Evolutionary conservation across 345 rosid genomes (phyloP), one percentile per base, ranked within the genome.

Genomic region (Acer campestre): DNA sequence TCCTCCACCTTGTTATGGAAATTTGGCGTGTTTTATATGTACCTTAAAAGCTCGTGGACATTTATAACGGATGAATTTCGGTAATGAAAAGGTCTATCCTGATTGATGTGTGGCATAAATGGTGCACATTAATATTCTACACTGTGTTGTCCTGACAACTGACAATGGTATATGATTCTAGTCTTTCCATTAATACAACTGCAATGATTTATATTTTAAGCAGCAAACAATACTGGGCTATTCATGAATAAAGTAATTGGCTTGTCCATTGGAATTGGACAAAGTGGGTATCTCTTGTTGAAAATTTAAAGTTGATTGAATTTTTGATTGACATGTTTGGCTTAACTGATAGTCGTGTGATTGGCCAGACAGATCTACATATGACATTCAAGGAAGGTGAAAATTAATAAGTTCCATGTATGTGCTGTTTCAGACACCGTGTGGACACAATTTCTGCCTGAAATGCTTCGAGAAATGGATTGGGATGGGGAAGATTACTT

Each of bases 371-470:
- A 35, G 22, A 44, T 74, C 77, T 59, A 13, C 35, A 0, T 8
- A 22, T 59, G 51, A 46, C 59, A 17, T 25, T 2, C 6, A 29
- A 55, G 48, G 68, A 27, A 72, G 18, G 40, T 3, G 25, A 67
- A 16, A 56, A 44, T n/a, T 71, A 40, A 80, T 67, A 44, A 40
- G 18, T 77, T 0, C 56, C 61, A 75, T 20, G 12, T 73, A 58
- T 77, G 4, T 77, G 62, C 59, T 74, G 67, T 61, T 84, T n/a
- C 92, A 92, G 94, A 87, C 89, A 17, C 90, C 92, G 2, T 92
- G 94, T 56, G 97, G 91, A 2, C 97, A 90, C 81, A 90, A 90
- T 64, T 92, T 87, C 71, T 90, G 94, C 81, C 72, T 92, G 58
- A 86, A 82, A 72, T 92, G 97, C 82, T 92, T 90, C 77, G 84